Conservation (phyloP, 805 yeast genomes). For the Blastobotrys peoriensis region DNA sequence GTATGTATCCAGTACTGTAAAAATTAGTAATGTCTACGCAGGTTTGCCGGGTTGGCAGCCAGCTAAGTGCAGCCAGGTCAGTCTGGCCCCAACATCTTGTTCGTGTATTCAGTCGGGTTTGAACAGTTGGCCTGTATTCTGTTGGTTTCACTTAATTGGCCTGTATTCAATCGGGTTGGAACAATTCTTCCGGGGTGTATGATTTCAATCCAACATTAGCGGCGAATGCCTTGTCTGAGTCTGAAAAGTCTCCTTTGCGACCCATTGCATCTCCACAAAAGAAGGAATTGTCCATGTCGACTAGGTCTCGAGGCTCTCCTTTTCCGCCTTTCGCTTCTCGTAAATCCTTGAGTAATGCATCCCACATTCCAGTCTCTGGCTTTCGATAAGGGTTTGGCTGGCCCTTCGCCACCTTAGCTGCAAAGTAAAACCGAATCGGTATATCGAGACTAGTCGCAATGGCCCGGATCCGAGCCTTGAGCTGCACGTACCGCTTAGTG, state of each 20-base stretch:
- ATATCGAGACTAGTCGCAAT: constrained; percentile 26
- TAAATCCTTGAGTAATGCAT: constrained; percentile 41
- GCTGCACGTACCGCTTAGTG: constrained; percentile 32
- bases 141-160: no score
- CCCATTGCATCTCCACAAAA: constrained; percentile 99
- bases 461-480: constrained; percentile 27
- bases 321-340: constrained; percentile 12
- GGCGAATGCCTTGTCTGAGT: constrained; percentile 72
- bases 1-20: background rate
- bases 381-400: constrained; percentile 41
- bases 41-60: no score
- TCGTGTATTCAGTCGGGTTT: no score
- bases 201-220: constrained; percentile 47
- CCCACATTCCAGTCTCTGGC: constrained; percentile 78
- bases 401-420: constrained; percentile 42
- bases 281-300: constrained; percentile 33
- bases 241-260: constrained; percentile 68
- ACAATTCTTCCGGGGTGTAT: constrained; percentile 65
- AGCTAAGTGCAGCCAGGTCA: no score
- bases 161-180: constrained; percentile 29
- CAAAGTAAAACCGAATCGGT: constrained; percentile 50
- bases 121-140: no score
- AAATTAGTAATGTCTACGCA: no score
- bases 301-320: background rate
- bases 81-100: no score